Base-by-base conservation (phyloP, 352 stramenopile species). In the Globisporangium takayamanum region DNA sequence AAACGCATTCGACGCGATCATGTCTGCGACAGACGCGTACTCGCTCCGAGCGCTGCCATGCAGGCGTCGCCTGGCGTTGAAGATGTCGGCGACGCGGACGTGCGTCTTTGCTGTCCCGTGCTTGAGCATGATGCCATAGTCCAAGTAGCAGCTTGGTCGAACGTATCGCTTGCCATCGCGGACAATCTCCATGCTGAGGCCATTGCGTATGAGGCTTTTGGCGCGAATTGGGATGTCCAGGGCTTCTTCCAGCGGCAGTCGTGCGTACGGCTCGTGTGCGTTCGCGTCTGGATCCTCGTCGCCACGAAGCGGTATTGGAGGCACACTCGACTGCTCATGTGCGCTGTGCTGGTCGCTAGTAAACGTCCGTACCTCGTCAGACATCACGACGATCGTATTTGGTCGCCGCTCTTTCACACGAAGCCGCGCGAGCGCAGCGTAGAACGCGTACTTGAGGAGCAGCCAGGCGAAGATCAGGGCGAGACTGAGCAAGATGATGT, bases 121-220 rank as follows among this genome's bases (percentile, higher is more conserved):
- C 46, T 74, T 69, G 50, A 71, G 59, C 63, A 74, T 71, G 46
- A 74, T 55, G 1, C 67, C 67, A 25, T 63, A 72, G 47, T 75
- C 68, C 45, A 75, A 48, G 55, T 75, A 75, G 52, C 60, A 72
- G 41, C 60, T 70, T 39, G 60, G 68, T 3, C 64, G 64, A 14
- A 75, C 63, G 52, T 66, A 72, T n/a, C 50, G 50, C 20, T 64
- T 53, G 18, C 58, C 64, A 25, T 65, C 42, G 16, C 60, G 57
- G 5, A 67, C 54, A 42, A 72, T 60, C 61, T 74, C 64, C 64
- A 74, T 66, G 20, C 33, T 62, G 22, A 74, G 61, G 3, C 51
- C 51, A 33, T 69, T 62, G 20, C 63, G 67, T 14, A 74, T 48
- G 44, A 74, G 30, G 33, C 64, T 72, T 14, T 44, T 59, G 33